Evolutionary conservation across 2,329 filamentous ascomycete genomes (phyloP).

Genomic region (Trichoderma hamatum): DNA sequence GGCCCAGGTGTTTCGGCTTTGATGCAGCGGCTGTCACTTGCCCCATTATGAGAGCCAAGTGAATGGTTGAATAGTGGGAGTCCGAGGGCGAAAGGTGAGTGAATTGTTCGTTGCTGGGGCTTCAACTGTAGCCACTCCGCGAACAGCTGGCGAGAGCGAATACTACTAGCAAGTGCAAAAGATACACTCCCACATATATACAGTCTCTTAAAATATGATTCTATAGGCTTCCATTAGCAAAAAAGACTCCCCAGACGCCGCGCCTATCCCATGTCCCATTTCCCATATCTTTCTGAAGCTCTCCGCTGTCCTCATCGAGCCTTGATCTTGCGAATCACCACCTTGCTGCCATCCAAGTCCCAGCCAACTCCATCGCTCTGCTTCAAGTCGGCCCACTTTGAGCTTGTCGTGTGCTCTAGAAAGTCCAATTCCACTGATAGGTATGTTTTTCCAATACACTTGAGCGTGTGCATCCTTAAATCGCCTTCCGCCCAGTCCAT

Average conservation of each 20-base stretch:
- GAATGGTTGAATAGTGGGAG: conserved; percentile 9
- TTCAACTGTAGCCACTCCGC: background rate
- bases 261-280: background rate
- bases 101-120: background rate
- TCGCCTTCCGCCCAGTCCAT: conserved; percentile 79
- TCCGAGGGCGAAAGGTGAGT: background rate
- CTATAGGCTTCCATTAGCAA: background rate
- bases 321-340: conserved; percentile 71
- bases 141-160: conserved; percentile 2
- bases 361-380: conserved; percentile 78
- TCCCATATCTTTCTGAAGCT: background rate
- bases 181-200: background rate
- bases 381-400: conserved; percentile 72
- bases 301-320: conserved; percentile 39
- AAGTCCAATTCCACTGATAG: conserved; percentile 69
- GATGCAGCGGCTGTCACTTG: background rate
- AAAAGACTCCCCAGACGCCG: background rate
- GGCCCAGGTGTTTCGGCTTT: background rate
- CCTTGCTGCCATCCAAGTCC: conserved; percentile 71
- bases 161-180: background rate
- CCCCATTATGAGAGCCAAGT: conserved; percentile 11
- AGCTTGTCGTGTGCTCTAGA: conserved; percentile 69
- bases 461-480: conserved; percentile 77
- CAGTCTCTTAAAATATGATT: background rate
- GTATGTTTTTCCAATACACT: conserved; percentile 84